These are phyloP conservation scores for Cucurbita moschata DNA, from an alignment of 306 rosid species.

Conservation along the genomic window DNA sequence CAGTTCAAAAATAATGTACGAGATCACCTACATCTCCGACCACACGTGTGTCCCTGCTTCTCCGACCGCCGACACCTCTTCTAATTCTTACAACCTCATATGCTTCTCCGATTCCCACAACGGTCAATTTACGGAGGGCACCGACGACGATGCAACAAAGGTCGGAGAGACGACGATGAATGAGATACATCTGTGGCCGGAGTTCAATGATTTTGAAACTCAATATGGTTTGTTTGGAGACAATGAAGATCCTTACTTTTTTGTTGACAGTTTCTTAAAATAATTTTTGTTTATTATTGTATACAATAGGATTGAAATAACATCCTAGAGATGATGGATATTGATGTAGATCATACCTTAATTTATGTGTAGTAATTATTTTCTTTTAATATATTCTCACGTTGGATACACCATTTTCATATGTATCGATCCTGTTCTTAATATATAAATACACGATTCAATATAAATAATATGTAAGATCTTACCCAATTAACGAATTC, in stretches of 20 bases:
- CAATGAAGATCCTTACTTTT: not conserved
- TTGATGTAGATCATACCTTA: not conserved
- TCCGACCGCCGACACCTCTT: not conserved
- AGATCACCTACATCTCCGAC: constrained; percentile 46
- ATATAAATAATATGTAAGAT: too few relatives aligned
- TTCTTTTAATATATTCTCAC: not conserved
- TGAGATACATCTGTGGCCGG: not conserved
- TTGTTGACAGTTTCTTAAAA: not conserved
- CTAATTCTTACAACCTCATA: not conserved
- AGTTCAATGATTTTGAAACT: not conserved
- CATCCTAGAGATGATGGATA: not conserved
- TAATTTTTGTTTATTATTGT: not conserved
- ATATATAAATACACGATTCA: too few relatives aligned
- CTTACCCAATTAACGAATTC: too few relatives aligned
- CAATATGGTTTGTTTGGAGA: not conserved
- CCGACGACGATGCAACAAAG: not conserved
- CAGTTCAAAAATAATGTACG: constrained; percentile 21
- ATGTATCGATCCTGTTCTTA: too few relatives aligned
- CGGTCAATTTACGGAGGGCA: not conserved
- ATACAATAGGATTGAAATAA: not conserved
- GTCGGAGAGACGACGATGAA: not conserved
- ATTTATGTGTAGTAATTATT: not conserved
- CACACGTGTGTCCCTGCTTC: constrained; percentile 41
- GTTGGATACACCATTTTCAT: too few relatives aligned
- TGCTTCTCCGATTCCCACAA: not conserved